Evolutionary conservation across 2,329 filamentous ascomycete species (phyloP), one percentile per base, ranked within the genome.

Genomic region (Stachybotrys chartarum): DNA sequence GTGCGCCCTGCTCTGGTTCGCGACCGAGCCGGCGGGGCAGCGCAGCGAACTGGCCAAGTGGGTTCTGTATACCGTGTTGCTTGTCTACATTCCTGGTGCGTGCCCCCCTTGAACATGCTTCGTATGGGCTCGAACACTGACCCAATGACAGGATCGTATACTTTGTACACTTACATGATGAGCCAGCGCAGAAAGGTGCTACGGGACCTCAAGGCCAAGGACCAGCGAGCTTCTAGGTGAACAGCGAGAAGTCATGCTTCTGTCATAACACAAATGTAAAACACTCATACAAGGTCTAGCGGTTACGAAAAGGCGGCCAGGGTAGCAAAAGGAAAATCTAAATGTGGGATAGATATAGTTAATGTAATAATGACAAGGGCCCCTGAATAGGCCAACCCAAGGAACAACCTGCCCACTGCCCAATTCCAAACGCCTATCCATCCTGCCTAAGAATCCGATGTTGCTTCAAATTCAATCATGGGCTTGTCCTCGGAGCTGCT

Each of bases 161-260:
- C 95, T 55, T 74, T 97, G 56, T 97, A 94, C 69, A 91, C 89
- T 24, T 89, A 99, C 73, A 97, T 99, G 94, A 90, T 97, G 79
- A 79, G 80, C 58, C 94, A 99, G 80, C 81, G 93, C 63, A 80
- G 83, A 61, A 96, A 91, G 80, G 83, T 93, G 54, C 77, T 91
- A 76, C 82, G 83, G 54, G 81, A 79, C 46, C 82, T 85, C 66
- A 82, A 80, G 72, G 64, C 69, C 31, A 65, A 76, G 61, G 67
- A 73, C 51, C 64, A 65, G 50, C 78, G 80, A 67, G 74, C 74
- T 14, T 61, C 50, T 24, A 30, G 35, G 8, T 52, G 44, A 52
- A 14, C n/a, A n/a, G n/a, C n/a, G n/a, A n/a, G n/a, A n/a, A n/a
- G n/a, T 39, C 35, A 7, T 12, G 7, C 35, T 39, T 39, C 12